Evolutionary conservation across 345 rosid genomes (phyloP).

Genomic region (Gossypium raimondii): DNA sequence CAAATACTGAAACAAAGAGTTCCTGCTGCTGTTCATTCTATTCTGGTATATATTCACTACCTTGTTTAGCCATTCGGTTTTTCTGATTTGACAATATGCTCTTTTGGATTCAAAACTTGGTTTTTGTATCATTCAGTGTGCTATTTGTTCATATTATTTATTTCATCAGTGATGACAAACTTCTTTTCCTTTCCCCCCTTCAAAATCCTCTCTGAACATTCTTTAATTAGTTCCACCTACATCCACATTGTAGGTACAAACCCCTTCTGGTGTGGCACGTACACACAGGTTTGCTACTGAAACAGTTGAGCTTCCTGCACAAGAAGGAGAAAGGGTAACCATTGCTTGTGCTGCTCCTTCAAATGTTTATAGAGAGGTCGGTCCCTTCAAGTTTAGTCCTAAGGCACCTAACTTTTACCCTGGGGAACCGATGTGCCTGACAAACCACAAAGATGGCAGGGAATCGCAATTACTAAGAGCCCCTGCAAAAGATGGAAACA

Average conservation of each 20-base stretch:
- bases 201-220: not conserved
- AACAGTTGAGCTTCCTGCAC: conserved; percentile 90
- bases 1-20: conserved; percentile 62
- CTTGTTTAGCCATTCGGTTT: conserved; percentile 7
- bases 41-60: conserved; percentile 62
- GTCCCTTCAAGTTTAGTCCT: conserved; percentile 79
- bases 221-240: conserved; percentile 5
- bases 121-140: not conserved
- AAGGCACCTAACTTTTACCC: conserved; percentile 69
- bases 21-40: conserved; percentile 79
- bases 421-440: conserved; percentile 89
- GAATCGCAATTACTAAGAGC: conserved; percentile 65
- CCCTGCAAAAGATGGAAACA: conserved; percentile 62
- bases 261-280: conserved; percentile 82
- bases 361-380: conserved; percentile 63
- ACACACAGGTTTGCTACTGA: conserved; percentile 92
- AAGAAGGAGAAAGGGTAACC: conserved; percentile 91
- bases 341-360: conserved; percentile 83
- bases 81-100: not conserved
- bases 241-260: conserved; percentile 52
- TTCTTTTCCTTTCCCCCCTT: not conserved
- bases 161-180: not conserved
- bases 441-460: conserved; percentile 74
- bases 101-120: not conserved
- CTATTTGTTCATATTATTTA: not conserved